phyloP scores from a whole-genome alignment of 495 filamentous ascomycete species.

The Penicillium angulare region DNA sequence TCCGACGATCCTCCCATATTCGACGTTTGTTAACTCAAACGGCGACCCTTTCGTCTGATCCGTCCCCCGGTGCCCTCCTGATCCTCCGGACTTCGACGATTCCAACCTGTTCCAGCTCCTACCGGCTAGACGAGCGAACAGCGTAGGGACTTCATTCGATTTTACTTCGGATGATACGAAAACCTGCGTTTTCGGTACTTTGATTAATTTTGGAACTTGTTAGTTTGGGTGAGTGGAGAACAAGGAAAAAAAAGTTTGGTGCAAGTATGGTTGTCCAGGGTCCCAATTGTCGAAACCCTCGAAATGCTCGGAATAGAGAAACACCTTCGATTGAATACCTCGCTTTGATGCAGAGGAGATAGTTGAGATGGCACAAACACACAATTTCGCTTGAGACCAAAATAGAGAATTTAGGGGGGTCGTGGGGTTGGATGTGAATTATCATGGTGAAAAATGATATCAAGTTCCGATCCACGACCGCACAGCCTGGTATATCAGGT shows the following conservation, averaged over 20 bases:
- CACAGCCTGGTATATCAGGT: no score
- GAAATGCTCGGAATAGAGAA: not conserved
- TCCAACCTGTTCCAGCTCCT: slow-evolving; percentile 45
- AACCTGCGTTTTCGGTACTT: slow-evolving; percentile 16
- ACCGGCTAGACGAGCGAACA: slow-evolving; percentile 48
- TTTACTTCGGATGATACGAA: slow-evolving; percentile 25
- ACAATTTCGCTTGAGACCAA: not conserved
- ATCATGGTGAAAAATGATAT: no score
- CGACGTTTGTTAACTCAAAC: slow-evolving; percentile 53
- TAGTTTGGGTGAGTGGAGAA: slow-evolving; percentile 32
- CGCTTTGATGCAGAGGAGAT: not conserved
- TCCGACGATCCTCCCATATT: slow-evolving; percentile 37
- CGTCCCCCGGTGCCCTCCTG: slow-evolving; percentile 36
- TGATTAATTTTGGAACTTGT: slow-evolving; percentile 29
- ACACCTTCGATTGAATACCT: not conserved
- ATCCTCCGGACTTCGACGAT: slow-evolving; percentile 34
- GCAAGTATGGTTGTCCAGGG: slow-evolving; percentile 13
- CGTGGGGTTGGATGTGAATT: no score
- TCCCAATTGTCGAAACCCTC: slow-evolving; percentile 6
- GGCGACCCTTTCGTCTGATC: slow-evolving; percentile 32
- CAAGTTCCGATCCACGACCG: no score
- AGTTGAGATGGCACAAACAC: not conserved
- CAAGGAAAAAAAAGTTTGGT: slow-evolving; percentile 16
- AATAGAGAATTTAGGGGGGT: not conserved
- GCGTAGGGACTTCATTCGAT: slow-evolving; percentile 32